Conservation (phyloP, 345 rosid species). For the Kernera saxatilis region DNA sequence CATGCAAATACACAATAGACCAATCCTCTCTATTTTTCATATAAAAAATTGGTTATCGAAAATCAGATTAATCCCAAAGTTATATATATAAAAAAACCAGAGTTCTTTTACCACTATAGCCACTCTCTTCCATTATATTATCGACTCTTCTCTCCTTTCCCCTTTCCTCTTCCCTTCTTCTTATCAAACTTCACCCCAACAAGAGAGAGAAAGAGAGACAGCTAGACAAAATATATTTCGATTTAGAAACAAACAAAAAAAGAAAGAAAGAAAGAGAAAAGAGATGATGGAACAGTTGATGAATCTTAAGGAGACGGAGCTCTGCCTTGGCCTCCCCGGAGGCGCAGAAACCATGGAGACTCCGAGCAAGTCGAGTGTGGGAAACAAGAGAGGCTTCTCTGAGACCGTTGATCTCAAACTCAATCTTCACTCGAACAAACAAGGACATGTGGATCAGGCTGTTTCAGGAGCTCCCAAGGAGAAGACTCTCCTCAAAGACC, state of each 20-base stretch:
- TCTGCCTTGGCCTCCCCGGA: conserved; percentile 69
- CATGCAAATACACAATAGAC: conserved; percentile 10
- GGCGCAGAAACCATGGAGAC: conserved; percentile 16
- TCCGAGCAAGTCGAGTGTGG: conserved; percentile 12
- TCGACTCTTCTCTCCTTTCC: background rate
- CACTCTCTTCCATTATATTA: conserved; percentile 3
- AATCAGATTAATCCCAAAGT: background rate
- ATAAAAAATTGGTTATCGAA: background rate
- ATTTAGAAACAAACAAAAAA: background rate
- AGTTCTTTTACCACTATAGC: background rate
- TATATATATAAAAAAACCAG: background rate
- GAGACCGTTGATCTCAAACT: conserved; percentile 70
- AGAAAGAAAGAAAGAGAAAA: background rate
- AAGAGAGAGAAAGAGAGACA: background rate
- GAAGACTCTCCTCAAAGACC: conserved; percentile 26
- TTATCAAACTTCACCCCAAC: conserved; percentile 6
- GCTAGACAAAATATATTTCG: too few relatives aligned
- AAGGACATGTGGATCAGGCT: conserved; percentile 23
- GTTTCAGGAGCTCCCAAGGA: conserved; percentile 8
- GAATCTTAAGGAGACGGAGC: conserved; percentile 61
- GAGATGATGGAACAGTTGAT: conserved; percentile 29
- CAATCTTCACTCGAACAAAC: conserved; percentile 37
- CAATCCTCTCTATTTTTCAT: background rate
- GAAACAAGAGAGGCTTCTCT: conserved; percentile 64
- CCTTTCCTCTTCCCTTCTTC: conserved; percentile 5